phyloP scores from a whole-genome alignment of 1,284 basidiomycete species.

The Malassezia caprae region DNA sequence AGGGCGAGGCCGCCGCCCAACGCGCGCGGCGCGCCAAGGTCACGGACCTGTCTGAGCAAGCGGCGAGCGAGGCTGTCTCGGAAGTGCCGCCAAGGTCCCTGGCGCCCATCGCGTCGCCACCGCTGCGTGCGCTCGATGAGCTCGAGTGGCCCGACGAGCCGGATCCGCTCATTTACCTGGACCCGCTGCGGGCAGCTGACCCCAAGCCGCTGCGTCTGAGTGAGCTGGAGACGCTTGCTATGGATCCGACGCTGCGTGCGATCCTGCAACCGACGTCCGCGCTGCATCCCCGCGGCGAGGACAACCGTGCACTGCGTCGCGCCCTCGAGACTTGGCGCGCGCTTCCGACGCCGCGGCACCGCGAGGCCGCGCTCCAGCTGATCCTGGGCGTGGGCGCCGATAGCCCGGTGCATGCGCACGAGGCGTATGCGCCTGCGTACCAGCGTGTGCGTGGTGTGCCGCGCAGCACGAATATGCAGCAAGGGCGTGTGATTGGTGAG shows the following conservation, averaged over 20 bases:
- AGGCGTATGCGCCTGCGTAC: slow-evolving; percentile 15
- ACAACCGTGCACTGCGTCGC: slow-evolving; percentile 22
- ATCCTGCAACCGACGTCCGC: slow-evolving; percentile 24
- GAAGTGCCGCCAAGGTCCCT: background rate
- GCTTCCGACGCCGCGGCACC: slow-evolving; percentile 35
- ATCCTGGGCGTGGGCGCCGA: slow-evolving; percentile 37
- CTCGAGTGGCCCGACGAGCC: slow-evolving; percentile 41
- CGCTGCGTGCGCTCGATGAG: slow-evolving; percentile 26
- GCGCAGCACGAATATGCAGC: slow-evolving; percentile 11
- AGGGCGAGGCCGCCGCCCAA: slow-evolving; percentile 65
- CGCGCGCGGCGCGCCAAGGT: slow-evolving; percentile 28
- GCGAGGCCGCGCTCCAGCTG: slow-evolving; percentile 41
- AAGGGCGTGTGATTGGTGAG: slow-evolving; percentile 30
- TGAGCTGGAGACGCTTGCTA: slow-evolving; percentile 33
- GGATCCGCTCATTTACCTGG: slow-evolving; percentile 42
- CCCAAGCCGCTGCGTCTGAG: slow-evolving; percentile 35
- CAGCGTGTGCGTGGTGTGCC: slow-evolving; percentile 6
- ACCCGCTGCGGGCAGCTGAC: slow-evolving; percentile 41
- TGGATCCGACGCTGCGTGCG: slow-evolving; percentile 29
- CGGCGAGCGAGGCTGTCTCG: background rate
- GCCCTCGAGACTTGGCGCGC: slow-evolving; percentile 36
- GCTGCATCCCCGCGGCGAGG: slow-evolving; percentile 25
- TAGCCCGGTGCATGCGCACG: slow-evolving; percentile 17
- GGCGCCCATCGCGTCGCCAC: slow-evolving; percentile 20
- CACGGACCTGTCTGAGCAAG: background rate